Conservation (phyloP, 371 early-diverging fungal genomes). For the Actinomortierella wolfii region DNA sequence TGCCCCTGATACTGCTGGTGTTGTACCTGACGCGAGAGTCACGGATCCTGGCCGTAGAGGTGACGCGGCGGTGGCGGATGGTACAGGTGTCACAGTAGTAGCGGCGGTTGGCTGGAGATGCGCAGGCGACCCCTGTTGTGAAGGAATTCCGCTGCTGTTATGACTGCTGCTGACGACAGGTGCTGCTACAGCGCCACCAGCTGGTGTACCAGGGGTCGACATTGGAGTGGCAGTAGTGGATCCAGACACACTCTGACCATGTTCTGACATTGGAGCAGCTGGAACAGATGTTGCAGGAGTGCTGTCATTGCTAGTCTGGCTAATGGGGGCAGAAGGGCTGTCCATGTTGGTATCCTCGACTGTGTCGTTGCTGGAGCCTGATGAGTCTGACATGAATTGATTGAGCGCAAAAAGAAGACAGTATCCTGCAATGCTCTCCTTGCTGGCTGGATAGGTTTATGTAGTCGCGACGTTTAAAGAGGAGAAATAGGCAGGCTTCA, state of each 20-base stretch:
- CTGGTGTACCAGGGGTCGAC: too few relatives aligned
- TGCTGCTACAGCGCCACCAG: background rate
- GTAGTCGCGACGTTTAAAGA: background rate
- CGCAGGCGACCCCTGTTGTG: background rate
- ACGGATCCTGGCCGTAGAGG: background rate
- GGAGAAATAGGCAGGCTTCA: too few relatives aligned
- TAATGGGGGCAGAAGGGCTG: constrained; percentile 22
- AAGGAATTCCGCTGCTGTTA: constrained; percentile 1
- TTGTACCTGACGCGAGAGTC: constrained; percentile 3
- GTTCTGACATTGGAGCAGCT: background rate
- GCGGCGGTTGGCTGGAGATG: background rate
- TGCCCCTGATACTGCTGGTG: constrained; percentile 9
- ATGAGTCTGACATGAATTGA: constrained; percentile 28
- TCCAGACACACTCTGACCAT: too few relatives aligned
- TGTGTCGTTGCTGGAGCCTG: constrained; percentile 29
- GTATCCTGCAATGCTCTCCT: too few relatives aligned
- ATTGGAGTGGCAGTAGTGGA: too few relatives aligned
- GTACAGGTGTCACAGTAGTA: background rate
- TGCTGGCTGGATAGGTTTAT: too few relatives aligned
- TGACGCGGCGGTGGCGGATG: background rate
- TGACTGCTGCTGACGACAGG: constrained; percentile 2
- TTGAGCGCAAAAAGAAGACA: background rate
- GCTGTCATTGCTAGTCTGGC: constrained; percentile 1
- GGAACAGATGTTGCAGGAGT: constrained; percentile 3
- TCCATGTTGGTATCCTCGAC: constrained; percentile 41